Conservation (phyloP, 192 early-diverging fungal genomes). For the Umbelopsis sp. region DNA sequence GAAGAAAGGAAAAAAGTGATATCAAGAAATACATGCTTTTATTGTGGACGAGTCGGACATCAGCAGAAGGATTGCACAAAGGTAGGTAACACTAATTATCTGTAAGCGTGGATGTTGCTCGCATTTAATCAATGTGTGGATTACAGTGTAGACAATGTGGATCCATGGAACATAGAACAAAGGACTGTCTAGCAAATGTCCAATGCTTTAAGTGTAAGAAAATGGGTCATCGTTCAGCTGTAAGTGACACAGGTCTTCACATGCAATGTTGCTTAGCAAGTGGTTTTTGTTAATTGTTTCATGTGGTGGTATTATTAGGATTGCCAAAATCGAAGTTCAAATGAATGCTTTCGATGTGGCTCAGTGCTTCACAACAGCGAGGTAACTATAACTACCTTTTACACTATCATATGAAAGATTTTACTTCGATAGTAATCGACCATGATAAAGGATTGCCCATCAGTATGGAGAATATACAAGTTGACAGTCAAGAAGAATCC, state of each 20-base stretch:
- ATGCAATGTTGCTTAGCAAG: neutral
- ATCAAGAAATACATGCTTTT: neutral
- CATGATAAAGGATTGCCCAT: neutral
- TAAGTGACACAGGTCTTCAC: neutral
- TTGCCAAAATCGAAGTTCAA: neutral
- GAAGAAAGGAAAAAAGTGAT: neutral
- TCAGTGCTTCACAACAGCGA: neutral
- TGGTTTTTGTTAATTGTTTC: neutral
- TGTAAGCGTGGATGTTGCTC: neutral
- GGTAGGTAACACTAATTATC: neutral
- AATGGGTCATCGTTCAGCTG: neutral
- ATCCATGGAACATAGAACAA: neutral
- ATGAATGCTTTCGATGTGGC: neutral
- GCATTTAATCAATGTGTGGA: neutral
- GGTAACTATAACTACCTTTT: neutral
- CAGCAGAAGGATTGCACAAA: neutral
- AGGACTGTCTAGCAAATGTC: neutral
- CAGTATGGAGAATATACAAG: slow-evolving; percentile 1
- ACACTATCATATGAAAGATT: neutral
- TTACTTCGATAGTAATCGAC: neutral
- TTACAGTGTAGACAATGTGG: neutral
- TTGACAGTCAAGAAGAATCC: neutral
- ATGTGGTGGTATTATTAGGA: neutral
- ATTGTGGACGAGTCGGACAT: slow-evolving; percentile 5
- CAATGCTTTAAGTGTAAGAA: slow-evolving; percentile 10